phyloP scores from a whole-genome alignment of 2,329 filamentous ascomycete species.

The Ilyonectria mors-panacis region DNA sequence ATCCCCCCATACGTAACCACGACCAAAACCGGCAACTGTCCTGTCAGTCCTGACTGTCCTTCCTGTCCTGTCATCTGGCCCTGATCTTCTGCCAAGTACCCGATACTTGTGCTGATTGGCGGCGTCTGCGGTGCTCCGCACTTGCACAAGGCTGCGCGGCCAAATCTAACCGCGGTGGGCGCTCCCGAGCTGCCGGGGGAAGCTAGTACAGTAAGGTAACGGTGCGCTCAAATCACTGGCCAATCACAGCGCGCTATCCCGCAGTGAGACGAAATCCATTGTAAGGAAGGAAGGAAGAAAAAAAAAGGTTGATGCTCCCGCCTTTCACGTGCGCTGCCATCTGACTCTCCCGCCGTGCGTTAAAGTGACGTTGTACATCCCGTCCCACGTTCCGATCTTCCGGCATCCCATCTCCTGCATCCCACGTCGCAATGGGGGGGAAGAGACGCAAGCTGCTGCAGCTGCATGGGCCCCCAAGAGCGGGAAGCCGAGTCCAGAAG shows the following conservation, averaged over 20 bases:
- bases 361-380: conserved; percentile 27
- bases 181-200: conserved; percentile 44
- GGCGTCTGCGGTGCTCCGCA: conserved; percentile 38
- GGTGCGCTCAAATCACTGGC: conserved; percentile 31
- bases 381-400: conserved; percentile 10
- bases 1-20: conserved; percentile 10
- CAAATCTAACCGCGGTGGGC: conserved; percentile 39
- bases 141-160: conserved; percentile 35
- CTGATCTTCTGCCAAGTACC: conserved; percentile 16
- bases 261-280: conserved; percentile 22
- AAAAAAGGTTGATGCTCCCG: conserved; percentile 29
- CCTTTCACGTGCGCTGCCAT: conserved; percentile 27
- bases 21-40: conserved; percentile 18
- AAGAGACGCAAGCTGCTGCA: conserved; percentile 62
- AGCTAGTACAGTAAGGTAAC: conserved; percentile 43
- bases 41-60: background rate
- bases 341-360: conserved; percentile 4
- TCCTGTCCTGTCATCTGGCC: conserved; percentile 10
- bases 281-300: conserved; percentile 11
- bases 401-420: conserved; percentile 10
- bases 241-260: conserved; percentile 37
- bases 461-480: conserved; percentile 36
- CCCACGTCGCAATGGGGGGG: conserved; percentile 47
- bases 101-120: conserved; percentile 15
- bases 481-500: conserved; percentile 21